phyloP scores from a whole-genome alignment of 192 early-diverging fungal genomes.

The Entophlyctis luteolus region DNA sequence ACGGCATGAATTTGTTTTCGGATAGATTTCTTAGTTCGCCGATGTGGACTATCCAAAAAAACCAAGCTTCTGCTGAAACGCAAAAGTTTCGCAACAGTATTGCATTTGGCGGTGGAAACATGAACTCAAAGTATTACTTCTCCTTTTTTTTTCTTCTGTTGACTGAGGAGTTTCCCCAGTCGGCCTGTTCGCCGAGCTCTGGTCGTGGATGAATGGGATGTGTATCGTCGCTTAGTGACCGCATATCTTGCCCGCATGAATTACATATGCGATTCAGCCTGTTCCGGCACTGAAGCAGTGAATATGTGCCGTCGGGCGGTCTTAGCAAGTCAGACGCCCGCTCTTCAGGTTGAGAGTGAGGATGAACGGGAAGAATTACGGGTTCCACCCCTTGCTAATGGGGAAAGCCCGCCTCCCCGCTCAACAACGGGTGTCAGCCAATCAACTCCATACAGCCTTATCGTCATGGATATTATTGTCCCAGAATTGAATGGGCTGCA shows the following conservation, averaged over 20 bases:
- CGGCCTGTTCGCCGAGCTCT: conserved; percentile 4
- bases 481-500: conserved; percentile 16
- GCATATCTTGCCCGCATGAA: conserved; percentile 14
- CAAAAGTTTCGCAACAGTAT: too few species aligned
- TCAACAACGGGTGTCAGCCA: background rate
- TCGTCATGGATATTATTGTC: conserved; percentile 18
- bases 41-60: too few species aligned
- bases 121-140: too few species aligned
- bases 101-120: too few species aligned
- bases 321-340: background rate
- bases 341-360: background rate
- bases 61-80: too few species aligned
- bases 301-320: background rate
- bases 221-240: conserved; percentile 1
- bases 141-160: too few species aligned
- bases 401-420: background rate
- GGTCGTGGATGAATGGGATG: conserved; percentile 4
- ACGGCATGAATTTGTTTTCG: too few species aligned
- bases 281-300: conserved; percentile 6
- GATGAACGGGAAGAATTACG: background rate
- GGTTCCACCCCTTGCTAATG: background rate
- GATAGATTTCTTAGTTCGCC: too few species aligned
- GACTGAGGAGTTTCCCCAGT: too few species aligned
- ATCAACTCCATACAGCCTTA: background rate
- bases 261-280: conserved; percentile 12